Percentiles rank a stretch among this genome's conserved stretches.
These are phyloP conservation scores for Diphasiastrum complanatum DNA, from an alignment of 83 land plant species.

Conservation along the genomic window DNA sequence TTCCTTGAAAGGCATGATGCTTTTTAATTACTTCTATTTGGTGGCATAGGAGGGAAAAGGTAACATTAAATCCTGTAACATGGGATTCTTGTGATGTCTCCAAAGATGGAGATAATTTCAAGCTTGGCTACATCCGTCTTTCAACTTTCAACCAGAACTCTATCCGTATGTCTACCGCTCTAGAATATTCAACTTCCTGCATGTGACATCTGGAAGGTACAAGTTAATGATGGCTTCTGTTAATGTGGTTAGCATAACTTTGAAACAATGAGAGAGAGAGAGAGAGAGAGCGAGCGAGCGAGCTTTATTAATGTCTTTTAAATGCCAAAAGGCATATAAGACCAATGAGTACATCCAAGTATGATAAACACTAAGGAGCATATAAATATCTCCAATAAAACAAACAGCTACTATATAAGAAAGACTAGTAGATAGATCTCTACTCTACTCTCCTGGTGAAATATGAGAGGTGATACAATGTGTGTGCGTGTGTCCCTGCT, in stretches of 20 bases:
- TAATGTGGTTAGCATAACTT: neutral
- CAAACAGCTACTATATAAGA: too few species aligned
- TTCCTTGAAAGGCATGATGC: neutral
- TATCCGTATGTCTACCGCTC: slow-evolving; percentile 43
- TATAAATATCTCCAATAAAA: too few species aligned
- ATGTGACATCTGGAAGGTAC: neutral
- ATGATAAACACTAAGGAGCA: too few species aligned
- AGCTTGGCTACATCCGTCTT: slow-evolving; percentile 86
- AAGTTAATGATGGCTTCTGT: neutral
- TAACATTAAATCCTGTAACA: slow-evolving; percentile 77
- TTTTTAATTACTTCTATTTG: neutral
- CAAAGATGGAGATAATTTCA: slow-evolving; percentile 40
- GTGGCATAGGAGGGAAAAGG: slow-evolving; percentile 66
- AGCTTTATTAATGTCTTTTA: too few species aligned
- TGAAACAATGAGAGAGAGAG: too few species aligned
- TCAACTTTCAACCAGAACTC: slow-evolving; percentile 86
- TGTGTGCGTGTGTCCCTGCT: too few species aligned
- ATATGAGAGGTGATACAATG: too few species aligned
- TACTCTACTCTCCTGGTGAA: too few species aligned
- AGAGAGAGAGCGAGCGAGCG: too few species aligned
- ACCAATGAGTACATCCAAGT: too few species aligned
- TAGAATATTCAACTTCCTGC: neutral
- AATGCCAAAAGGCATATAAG: too few species aligned
- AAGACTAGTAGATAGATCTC: too few species aligned
- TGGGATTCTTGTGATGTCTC: slow-evolving; percentile 73